Evolutionary conservation across 441 rosid species (phyloP), one percentile per base, ranked within the genome.

Genomic region (Omphalea diandra): DNA sequence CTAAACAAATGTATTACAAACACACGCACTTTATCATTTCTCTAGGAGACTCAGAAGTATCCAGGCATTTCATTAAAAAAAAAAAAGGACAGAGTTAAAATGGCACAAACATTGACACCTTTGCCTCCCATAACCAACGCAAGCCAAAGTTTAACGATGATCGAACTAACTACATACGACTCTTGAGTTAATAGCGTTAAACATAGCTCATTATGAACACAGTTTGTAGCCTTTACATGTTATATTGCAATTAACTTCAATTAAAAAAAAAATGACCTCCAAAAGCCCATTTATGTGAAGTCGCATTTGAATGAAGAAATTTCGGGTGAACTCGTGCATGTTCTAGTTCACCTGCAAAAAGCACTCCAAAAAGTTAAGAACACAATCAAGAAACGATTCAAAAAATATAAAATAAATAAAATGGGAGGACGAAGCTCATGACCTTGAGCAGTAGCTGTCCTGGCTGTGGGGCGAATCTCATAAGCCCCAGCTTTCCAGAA

Each of bases 261-360:
- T 9, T 10, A 40, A 9, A 40, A 17, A 26, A 59, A 32, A 22
- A 6, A 20, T 69, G 54, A 92, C 99, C 99, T 79, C 98, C 97
- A 78, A 94, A 90, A 20, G 96, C 96, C 99, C 99, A 92, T 73
- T 94, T 94, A 75, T 94, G 99, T 55, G 99, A 94, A 74, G 99
- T 91, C 40, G 99, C 99, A 85, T 94, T 94, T 3, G 99, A 94
- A 67, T 94, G 98, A 65, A 94, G 91, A 83, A 94, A 92, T 82
- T 89, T 92, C 20, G 97, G 98, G 77, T 92, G 94, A 24, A 94
- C 88, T 68, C 96, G 88, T 27, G 98, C 97, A 77, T 94, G 94
- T 80, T 94, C 98, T 81, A 92, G 44, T 66, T 74, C 55, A 63
- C 79, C 97, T 91, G 70, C 12, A 41, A 71, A 43, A n/a, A n/a